Conservation (phyloP, 1,284 basidiomycete species). For the Fistulinella cinereoalba region DNA sequence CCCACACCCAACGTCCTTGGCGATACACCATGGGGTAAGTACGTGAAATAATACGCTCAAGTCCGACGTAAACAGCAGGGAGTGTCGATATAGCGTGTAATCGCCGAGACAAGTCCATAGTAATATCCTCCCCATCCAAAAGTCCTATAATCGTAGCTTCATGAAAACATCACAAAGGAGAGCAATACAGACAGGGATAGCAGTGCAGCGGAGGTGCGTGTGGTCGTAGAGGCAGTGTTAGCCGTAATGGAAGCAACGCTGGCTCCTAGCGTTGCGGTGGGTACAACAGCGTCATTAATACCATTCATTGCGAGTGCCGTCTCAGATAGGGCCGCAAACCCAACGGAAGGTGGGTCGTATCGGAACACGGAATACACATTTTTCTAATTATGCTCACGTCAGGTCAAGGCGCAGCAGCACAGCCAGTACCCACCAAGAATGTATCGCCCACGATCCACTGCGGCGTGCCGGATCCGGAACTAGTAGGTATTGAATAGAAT, state of each 20-base stretch:
- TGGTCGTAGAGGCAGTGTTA: slow-evolving; percentile 9
- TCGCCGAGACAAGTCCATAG: background rate
- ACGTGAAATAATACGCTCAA: background rate
- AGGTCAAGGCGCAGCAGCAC: background rate
- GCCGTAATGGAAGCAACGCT: slow-evolving; percentile 13
- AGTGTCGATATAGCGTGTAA: background rate
- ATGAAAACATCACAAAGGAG: slow-evolving; percentile 8
- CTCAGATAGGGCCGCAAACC: slow-evolving; percentile 29
- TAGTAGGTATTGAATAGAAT: slow-evolving; percentile 23
- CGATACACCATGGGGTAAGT: background rate
- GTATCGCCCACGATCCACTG: slow-evolving; percentile 32
- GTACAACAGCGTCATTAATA: slow-evolving; percentile 13
- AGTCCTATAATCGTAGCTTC: background rate
- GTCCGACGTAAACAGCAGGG: background rate
- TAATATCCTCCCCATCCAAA: background rate
- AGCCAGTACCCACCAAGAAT: slow-evolving; percentile 18
- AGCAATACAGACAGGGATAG: slow-evolving; percentile 13
- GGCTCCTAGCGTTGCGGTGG: slow-evolving; percentile 24
- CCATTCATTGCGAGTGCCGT: slow-evolving; percentile 28
- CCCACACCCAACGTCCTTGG: no score
- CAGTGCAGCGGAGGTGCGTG: background rate
- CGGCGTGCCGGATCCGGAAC: slow-evolving; percentile 4
- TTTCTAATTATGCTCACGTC: slow-evolving; percentile 21
- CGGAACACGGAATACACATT: slow-evolving; percentile 35
- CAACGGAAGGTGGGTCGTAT: slow-evolving; percentile 30